Base-by-base conservation (phyloP, 345 rosid species). In the Cardiospermum halicacabum region DNA sequence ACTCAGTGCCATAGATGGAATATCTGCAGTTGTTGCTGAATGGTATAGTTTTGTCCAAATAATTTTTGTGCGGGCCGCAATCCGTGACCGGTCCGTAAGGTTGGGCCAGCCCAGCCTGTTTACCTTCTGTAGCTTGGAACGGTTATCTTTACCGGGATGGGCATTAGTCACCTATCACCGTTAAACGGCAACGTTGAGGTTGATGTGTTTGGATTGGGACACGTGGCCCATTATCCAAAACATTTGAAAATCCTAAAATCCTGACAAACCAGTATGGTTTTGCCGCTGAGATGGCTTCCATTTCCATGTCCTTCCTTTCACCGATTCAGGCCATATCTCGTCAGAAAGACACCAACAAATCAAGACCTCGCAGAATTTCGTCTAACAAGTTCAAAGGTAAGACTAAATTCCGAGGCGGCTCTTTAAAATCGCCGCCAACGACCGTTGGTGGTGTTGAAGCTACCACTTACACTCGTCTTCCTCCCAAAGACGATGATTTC, bases 391-490 rank as follows among this genome's bases (percentile, higher is more conserved):
- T 72, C 4, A 69, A 78, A 18, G 30, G 69, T 36, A 80, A 69
- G 58, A 60, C 81, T 60, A 84, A 80, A 62, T 62, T 74, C 25
- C 65, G 74, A 11, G 62, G 75, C 53, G 76, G 70, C 28, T 64
- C 70, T 57, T 65, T 67, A 25, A 45, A 57, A 67, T 70, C 74
- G 8, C 77, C 86, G 3, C 68, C 73, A 56, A 58, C 89, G 11
- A 60, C 71, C 25, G 40, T 78, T n/a, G 89, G 83, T 24, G 81
- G 80, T 40, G 34, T 24, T 6, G 93, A 89, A 57, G 98, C 96
- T 57, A 85, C 97, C 55, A 81, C 91, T 65, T 93, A 82, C 78
- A 86, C 82, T 3, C 81, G 98, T 71, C 92, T 93, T 57, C 98
- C 97, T 68, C 91, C 87, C 2, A 75, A 77, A 63, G 96, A 90